Evolutionary conservation across 116 monocot species (phyloP), one percentile per base, ranked within the genome.

Genomic region (Zostera marina): DNA sequence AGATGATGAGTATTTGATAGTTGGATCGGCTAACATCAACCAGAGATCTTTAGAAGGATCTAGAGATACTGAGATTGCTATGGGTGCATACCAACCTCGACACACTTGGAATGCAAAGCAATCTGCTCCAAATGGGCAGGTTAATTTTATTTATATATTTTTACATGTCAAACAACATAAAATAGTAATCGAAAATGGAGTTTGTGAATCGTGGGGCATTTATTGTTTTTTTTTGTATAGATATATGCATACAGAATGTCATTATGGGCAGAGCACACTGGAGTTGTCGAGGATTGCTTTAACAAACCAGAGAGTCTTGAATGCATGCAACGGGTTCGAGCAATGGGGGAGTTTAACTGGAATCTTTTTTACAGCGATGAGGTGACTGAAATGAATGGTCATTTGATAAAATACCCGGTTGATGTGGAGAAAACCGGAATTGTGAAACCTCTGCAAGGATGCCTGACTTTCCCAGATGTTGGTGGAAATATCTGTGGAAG

Each of bases 201-300:
- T 13, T 32, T 55, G 13, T 32, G 14, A 55, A 24, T 26, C n/a
- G n/a, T n/a, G n/a, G 16, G 53, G 22, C 54, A 22, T 47, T 13
- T 5, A 14, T 47, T 5, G n/a, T 47, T 47, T 13, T 21, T 54
- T 15, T 8, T 15, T 26, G 24, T 55, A 25, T 71, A 92, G 92
- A 69, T 87, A 26, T 79, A 84, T 54, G 87, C 87, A 8, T 87
- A 93, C 65, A 69, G 87, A 63, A 93, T 70, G 83, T 93, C 92
- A 0, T 58, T 93, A 42, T 93, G 92, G 92, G 74, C 78, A 11
- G 92, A 93, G 71, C 92, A 93, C 56, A 66, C 77, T 3, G 77
- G 75, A 8, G 25, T 22, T 47, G 61, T 77, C 9, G 72, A 81
- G 15, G 67, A 66, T 8, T 55, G 44, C 24, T 62, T 47, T 43